phyloP scores from a whole-genome alignment of 345 rosid species.

The Eucalyptus tenuipes region DNA sequence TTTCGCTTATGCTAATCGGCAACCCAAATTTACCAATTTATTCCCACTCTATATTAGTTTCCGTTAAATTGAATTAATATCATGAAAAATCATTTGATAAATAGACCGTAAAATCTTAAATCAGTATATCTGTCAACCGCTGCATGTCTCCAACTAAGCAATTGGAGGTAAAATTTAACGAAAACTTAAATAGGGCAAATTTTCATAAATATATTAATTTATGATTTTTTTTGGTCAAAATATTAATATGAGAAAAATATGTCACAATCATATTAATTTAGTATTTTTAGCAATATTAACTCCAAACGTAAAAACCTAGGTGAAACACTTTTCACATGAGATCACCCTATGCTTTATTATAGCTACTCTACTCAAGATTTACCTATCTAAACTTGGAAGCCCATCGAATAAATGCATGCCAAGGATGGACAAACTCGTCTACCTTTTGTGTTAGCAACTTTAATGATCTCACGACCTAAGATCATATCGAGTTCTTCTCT shows the following conservation, averaged over 20 bases:
- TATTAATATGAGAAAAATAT: fast-evolving
- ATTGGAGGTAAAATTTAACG: fast-evolving
- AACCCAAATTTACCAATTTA: no score
- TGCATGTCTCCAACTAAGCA: fast-evolving
- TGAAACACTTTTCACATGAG: not conserved
- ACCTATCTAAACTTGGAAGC: not conserved
- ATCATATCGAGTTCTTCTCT: not conserved
- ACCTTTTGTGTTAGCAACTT: not conserved
- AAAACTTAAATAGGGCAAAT: fast-evolving
- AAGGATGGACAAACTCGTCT: not conserved
- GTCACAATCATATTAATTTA: fast-evolving
- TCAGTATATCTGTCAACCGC: fast-evolving
- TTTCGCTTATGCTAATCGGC: no score
- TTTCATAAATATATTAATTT: fast-evolving
- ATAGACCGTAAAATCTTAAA: fast-evolving
- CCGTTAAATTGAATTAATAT: fast-evolving
- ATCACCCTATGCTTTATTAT: not conserved
- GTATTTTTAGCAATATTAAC: fast-evolving
- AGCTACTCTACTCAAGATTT: not conserved
- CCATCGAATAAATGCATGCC: not conserved
- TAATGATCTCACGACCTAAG: fast-evolving
- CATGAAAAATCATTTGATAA: fast-evolving
- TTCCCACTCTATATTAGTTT: fast-evolving
- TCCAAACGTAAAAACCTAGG: not conserved
- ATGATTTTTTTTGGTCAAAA: fast-evolving